A percentile compares a stretch with the other conserved stretches of the same genome.
These are phyloP conservation scores for Ambrosiella xylebori DNA, from an alignment of 2,329 filamentous ascomycete genomes.

Conservation along the genomic window DNA sequence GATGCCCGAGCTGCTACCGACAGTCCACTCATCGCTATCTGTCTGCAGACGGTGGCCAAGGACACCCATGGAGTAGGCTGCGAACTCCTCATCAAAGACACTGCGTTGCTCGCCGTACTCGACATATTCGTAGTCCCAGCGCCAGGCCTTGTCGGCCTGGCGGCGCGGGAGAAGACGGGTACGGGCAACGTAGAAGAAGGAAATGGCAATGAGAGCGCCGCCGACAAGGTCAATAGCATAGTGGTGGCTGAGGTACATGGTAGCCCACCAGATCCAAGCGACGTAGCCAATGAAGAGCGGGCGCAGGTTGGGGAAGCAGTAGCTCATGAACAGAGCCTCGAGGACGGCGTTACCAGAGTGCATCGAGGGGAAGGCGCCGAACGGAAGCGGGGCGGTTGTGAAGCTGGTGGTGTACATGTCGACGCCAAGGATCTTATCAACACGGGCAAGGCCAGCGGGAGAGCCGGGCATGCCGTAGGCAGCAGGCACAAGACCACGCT, in stretches of 20 bases:
- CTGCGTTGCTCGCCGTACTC: conserved; percentile 44
- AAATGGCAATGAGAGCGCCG: conserved; percentile 60
- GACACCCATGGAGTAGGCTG: conserved; percentile 29
- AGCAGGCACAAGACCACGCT: conserved; percentile 76
- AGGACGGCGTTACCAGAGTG: conserved; percentile 81
- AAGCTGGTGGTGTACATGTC: conserved; percentile 90
- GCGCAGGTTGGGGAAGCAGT: conserved; percentile 72
- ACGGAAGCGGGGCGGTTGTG: conserved; percentile 76
- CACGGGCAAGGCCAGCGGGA: conserved; percentile 71
- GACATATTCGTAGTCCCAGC: conserved; percentile 92
- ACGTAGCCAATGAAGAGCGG: conserved; percentile 69
- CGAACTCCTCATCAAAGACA: conserved; percentile 28
- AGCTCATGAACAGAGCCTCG: conserved; percentile 82
- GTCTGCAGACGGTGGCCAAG: conserved; percentile 26
- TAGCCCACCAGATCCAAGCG: conserved; percentile 94
- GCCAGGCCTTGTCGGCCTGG: conserved; percentile 68
- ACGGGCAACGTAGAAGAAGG: conserved; percentile 69
- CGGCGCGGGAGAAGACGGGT: conserved; percentile 65
- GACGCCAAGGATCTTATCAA: conserved; percentile 78
- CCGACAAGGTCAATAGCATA: conserved; percentile 87
- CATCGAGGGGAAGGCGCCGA: conserved; percentile 85
- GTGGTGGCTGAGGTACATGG: conserved; percentile 95
- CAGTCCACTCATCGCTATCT: conserved; percentile 77
- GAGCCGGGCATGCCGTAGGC: conserved; percentile 84
- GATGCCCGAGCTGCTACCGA: conserved; percentile 60